These are phyloP conservation scores for Dalechampia spathulata DNA, from an alignment of 441 rosid genomes.

Conservation along the genomic window DNA sequence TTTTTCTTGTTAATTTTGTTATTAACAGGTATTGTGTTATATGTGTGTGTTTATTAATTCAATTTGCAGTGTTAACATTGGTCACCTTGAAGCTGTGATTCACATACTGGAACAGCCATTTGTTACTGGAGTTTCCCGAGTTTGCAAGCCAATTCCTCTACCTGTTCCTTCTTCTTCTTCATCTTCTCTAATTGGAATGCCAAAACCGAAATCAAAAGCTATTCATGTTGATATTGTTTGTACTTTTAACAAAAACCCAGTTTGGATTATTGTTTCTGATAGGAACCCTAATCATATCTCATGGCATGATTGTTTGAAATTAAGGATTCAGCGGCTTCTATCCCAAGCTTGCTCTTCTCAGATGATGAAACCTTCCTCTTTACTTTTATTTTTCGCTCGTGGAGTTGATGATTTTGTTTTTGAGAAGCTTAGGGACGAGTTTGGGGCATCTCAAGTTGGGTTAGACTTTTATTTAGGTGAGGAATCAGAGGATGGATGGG, in stretches of 20 bases:
- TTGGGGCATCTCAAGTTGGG: constrained; percentile 40
- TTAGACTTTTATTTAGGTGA: constrained; percentile 22
- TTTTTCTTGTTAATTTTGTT: too few relatives aligned
- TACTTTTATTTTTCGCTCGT: constrained; percentile 63
- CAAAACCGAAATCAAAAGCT: background rate
- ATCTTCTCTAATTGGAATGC: too few relatives aligned
- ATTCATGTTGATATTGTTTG: constrained; percentile 69
- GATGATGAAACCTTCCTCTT: constrained; percentile 42
- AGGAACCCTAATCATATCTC: constrained; percentile 50
- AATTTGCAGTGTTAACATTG: constrained; percentile 60
- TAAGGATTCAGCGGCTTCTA: constrained; percentile 38
- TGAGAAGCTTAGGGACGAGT: constrained; percentile 32
- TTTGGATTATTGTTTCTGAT: constrained; percentile 60
- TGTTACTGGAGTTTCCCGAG: constrained; percentile 66
- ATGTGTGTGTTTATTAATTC: background rate
- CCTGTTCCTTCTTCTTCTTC: constrained; percentile 11
- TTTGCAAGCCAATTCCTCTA: constrained; percentile 55
- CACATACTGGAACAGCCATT: constrained; percentile 48
- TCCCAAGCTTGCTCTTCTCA: constrained; percentile 45
- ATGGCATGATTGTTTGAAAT: constrained; percentile 51
- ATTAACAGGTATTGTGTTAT: background rate
- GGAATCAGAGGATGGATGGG: constrained; percentile 40
- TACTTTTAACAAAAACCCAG: constrained; percentile 48
- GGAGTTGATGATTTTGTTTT: constrained; percentile 34
- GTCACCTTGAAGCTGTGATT: constrained; percentile 75